Percentiles rank a stretch among this genome's conserved stretches.
Evolutionary conservation across 2,329 filamentous ascomycete species (phyloP).

Genomic region (Huntiella decipiens): DNA sequence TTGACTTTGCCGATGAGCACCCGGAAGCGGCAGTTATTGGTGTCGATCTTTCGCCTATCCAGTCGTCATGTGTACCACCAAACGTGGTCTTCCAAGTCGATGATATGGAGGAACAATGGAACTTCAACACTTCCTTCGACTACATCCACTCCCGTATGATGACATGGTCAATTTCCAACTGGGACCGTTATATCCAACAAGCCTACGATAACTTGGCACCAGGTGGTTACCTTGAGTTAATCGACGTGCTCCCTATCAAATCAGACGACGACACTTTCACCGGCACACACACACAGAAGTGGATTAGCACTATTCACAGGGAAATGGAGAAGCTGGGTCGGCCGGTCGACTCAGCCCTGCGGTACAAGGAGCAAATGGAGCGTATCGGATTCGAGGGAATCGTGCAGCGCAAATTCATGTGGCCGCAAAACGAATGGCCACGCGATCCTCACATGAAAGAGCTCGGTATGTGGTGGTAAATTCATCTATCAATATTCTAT

Average conservation of each 20-base stretch:
- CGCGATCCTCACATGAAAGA: constrained; percentile 32
- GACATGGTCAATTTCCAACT: constrained; percentile 16
- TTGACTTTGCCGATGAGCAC: constrained; percentile 18
- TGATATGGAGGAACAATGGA: constrained; percentile 24
- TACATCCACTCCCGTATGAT: constrained; percentile 21
- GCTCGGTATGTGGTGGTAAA: constrained; percentile 19
- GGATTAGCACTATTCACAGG: constrained; percentile 17
- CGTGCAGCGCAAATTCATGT: constrained; percentile 26
- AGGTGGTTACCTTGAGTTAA: constrained; percentile 19
- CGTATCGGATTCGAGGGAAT: constrained; percentile 36
- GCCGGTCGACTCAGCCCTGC: constrained; percentile 15
- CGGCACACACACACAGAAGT: constrained; percentile 15
- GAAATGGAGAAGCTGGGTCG: constrained; percentile 17
- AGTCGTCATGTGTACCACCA: constrained; percentile 25
- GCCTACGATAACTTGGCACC: constrained; percentile 20
- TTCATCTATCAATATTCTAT: constrained; percentile 11
- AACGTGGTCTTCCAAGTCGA: constrained; percentile 31
- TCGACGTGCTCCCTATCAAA: constrained; percentile 16
- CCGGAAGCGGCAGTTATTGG: constrained; percentile 19
- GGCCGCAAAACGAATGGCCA: constrained; percentile 33
- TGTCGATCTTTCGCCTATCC: constrained; percentile 25
- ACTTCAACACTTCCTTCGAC: constrained; percentile 21
- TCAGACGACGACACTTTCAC: constrained; percentile 19
- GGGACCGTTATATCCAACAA: constrained; percentile 20
- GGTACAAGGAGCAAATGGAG: constrained; percentile 22